Evolutionary conservation across 768 basidiomycete species (phyloP).

Genomic region (Tricholoma sp.): DNA sequence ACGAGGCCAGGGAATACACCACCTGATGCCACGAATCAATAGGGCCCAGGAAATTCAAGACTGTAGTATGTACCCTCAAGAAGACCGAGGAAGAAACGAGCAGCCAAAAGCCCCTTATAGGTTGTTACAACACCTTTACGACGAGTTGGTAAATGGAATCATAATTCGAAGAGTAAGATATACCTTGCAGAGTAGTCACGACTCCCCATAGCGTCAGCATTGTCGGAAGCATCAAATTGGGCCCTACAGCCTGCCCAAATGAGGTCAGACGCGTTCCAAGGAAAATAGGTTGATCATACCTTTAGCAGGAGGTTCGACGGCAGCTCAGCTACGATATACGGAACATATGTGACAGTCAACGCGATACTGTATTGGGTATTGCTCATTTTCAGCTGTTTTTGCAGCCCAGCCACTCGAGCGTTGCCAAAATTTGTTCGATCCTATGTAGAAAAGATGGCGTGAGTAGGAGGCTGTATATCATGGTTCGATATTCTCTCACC

Average conservation of each 20-base stretch:
- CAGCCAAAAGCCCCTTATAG: conserved; percentile 40
- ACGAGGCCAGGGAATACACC: conserved; percentile 56
- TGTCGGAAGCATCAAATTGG: conserved; percentile 32
- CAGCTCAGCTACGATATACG: conserved; percentile 55
- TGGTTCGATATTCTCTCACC: background rate
- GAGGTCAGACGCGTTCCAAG: background rate
- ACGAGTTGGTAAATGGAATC: background rate
- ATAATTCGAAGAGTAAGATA: background rate
- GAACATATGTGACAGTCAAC: conserved; percentile 44
- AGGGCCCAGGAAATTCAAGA: background rate
- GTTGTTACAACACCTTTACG: conserved; percentile 41
- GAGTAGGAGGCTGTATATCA: background rate
- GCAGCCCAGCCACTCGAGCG: conserved; percentile 58
- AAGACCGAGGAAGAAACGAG: conserved; percentile 48
- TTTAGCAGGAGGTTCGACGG: conserved; percentile 59
- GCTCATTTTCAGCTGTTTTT: conserved; percentile 46
- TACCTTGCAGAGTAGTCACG: conserved; percentile 58
- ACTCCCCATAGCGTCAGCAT: conserved; percentile 69
- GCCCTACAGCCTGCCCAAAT: conserved; percentile 9
- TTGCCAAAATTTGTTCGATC: conserved; percentile 55
- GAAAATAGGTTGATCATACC: conserved; percentile 19
- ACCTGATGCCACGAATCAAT: conserved; percentile 24
- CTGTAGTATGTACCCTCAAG: conserved; percentile 35
- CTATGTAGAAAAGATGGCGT: conserved; percentile 15
- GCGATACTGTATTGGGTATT: conserved; percentile 46